Percentiles rank a stretch among this genome's conserved stretches.
These are phyloP conservation scores for Suillus bovinus DNA, from an alignment of 768 basidiomycete species.

Conservation along the genomic window DNA sequence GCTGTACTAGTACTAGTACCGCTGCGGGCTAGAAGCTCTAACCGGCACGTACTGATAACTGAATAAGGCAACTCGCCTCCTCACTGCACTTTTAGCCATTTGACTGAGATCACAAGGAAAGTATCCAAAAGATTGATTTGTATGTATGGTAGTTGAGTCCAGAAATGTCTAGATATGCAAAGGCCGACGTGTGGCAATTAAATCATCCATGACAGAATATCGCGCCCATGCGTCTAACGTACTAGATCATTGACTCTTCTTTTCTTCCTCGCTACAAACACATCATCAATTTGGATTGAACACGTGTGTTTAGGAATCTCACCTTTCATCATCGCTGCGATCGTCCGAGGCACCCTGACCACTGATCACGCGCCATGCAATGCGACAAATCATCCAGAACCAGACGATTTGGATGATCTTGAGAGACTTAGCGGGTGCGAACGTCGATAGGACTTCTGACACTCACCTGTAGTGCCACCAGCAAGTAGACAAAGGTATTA, in stretches of 20 bases:
- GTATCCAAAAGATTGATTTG: slow-evolving; percentile 11
- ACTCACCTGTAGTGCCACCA: slow-evolving; percentile 64
- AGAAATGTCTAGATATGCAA: slow-evolving; percentile 28
- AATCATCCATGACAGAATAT: slow-evolving; percentile 15
- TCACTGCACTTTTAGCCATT: background rate
- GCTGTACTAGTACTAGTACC: slow-evolving; percentile 4
- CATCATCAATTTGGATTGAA: background rate
- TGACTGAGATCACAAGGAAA: background rate
- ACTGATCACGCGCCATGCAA: slow-evolving; percentile 78
- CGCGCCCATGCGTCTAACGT: slow-evolving; percentile 18
- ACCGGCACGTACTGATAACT: slow-evolving; percentile 14
- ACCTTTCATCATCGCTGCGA: slow-evolving; percentile 85
- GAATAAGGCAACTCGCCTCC: slow-evolving; percentile 29
- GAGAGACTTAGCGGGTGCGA: slow-evolving; percentile 9
- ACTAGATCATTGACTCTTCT: slow-evolving; percentile 31
- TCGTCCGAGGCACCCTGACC: slow-evolving; percentile 80
- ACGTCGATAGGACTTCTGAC: background rate
- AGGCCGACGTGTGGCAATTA: slow-evolving; percentile 25
- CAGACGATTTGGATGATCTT: slow-evolving; percentile 79
- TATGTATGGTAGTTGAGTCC: slow-evolving; percentile 33
- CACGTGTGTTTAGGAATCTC: slow-evolving; percentile 19
- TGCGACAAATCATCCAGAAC: slow-evolving; percentile 82
- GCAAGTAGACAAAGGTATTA: slow-evolving; percentile 51
- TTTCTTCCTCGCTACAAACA: slow-evolving; percentile 17
- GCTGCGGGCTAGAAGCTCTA: slow-evolving; percentile 15